Conservation (phyloP, 441 rosid genomes). For the Macaranga tanarius region DNA sequence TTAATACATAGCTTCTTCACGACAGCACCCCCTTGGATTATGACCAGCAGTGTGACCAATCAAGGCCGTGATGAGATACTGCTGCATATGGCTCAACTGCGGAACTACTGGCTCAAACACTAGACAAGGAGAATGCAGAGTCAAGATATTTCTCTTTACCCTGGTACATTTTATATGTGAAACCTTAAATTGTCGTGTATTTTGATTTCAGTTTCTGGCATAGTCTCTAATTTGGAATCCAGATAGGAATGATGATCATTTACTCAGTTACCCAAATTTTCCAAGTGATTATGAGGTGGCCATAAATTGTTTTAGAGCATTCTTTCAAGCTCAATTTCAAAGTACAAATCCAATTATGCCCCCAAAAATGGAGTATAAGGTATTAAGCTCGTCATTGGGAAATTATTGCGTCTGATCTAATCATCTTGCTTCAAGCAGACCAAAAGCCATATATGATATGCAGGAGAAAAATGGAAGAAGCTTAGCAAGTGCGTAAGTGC, state of each 20-base stretch:
- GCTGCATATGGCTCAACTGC: conserved; percentile 87
- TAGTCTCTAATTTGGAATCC: neutral
- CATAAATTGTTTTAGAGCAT: neutral
- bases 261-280: neutral
- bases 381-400: no score
- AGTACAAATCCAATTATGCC: neutral
- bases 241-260: neutral
- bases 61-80: conserved; percentile 95
- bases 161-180: neutral
- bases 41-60: conserved; percentile 93
- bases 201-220: neutral
- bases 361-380: no score
- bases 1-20: conserved; percentile 70
- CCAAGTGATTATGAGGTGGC: neutral
- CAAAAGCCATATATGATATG: neutral
- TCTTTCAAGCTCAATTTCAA: neutral
- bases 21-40: conserved; percentile 90
- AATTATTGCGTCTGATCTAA: neutral
- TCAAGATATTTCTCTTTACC: neutral
- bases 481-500: no score
- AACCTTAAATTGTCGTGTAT: neutral
- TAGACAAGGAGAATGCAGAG: conserved; percentile 19
- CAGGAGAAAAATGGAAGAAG: neutral
- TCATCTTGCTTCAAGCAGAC: neutral
- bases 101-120: conserved; percentile 93